Base-by-base conservation (phyloP, 257 asterid species). In the Cruciata laevipes region DNA sequence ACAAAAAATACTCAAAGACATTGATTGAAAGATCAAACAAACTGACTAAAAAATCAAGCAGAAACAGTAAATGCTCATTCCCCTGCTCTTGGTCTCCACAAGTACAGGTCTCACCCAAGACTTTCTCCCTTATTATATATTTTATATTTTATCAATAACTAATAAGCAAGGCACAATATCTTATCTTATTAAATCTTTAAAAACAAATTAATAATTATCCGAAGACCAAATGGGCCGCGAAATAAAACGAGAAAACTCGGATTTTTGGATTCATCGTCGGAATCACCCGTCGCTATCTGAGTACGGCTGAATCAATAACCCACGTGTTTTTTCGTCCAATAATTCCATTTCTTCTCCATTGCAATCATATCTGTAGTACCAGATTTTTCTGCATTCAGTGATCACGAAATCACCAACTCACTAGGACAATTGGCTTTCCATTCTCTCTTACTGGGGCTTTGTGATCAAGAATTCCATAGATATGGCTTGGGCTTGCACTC, bases 401-500 rank as follows among this genome's bases (percentile, higher is more conserved):
- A 59, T 59, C 64, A 30, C 2, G 6, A 47, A 47, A 44, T 16
- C 21, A 25, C 38, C 33, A 25, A 10, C 16, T 30, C 1, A 27
- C 64, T 5, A 23, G 21, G 11, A 5, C 35, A 58, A 23, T 56
- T 23, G 60, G 13, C 13, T 53, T 18, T 7, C 23, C 16, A 1
- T 24, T 9, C 20, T 24, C 61, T 56, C 21, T 6, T 8, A 6
- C 33, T 23, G 31, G 32, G 11, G 59, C 1, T 57, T 23, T 24
- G 20, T 27, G 20, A 25, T 0, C 21, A 12, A 52, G 69, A 70
- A 31, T 31, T 44, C 55, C 55, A 47, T 21, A 47, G 20, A 0
- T 2, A 83, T 89, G 96, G 77, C 83, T 57, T 62, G 75, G 58
- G 25, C 56, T 61, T 63, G 24, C 17, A 75, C 85, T 13, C 66